These are phyloP conservation scores for Colletotrichum melonis DNA, from an alignment of 2,329 filamentous ascomycete genomes.

Conservation along the genomic window DNA sequence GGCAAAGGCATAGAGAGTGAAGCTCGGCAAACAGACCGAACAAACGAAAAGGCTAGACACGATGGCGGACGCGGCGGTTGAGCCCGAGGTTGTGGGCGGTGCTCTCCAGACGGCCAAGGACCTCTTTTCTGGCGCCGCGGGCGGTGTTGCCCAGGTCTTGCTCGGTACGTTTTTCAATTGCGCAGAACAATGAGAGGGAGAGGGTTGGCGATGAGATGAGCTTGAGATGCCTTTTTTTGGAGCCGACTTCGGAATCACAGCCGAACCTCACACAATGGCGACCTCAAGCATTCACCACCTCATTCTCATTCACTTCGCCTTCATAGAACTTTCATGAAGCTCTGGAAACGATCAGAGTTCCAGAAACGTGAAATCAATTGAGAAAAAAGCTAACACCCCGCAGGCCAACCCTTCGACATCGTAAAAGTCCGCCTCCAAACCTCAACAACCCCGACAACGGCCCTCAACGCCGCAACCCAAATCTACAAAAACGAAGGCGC, in stretches of 20 bases:
- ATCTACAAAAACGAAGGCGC: constrained; percentile 92
- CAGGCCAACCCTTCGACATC: constrained; percentile 85
- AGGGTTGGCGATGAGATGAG: constrained; percentile 9
- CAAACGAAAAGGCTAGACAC: neutral
- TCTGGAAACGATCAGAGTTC: fast-evolving
- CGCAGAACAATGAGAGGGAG: neutral
- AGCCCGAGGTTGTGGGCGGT: constrained; percentile 39
- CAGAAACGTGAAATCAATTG: neutral
- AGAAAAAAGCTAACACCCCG: constrained; percentile 15
- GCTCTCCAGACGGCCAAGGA: constrained; percentile 82
- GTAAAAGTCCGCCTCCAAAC: constrained; percentile 98
- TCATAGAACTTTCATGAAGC: too few relatives aligned
- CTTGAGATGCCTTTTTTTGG: constrained; percentile 59
- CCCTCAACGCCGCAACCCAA: constrained; percentile 81
- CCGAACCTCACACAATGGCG: constrained; percentile 78
- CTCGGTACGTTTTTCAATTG: constrained; percentile 72
- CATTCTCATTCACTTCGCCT: constrained; percentile 56
- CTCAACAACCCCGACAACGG: constrained; percentile 81
- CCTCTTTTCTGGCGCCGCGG: constrained; percentile 88
- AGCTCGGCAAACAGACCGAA: constrained; percentile 6
- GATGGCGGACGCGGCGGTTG: constrained; percentile 32
- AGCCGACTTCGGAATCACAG: constrained; percentile 99
- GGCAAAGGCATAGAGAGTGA: neutral
- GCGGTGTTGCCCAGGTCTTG: constrained; percentile 93
- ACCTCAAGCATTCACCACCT: constrained; percentile 79